Evolutionary conservation across 2,329 filamentous ascomycete species (phyloP), one percentile per base, ranked within the genome.

Genomic region (Paraconiothyrium sp.): DNA sequence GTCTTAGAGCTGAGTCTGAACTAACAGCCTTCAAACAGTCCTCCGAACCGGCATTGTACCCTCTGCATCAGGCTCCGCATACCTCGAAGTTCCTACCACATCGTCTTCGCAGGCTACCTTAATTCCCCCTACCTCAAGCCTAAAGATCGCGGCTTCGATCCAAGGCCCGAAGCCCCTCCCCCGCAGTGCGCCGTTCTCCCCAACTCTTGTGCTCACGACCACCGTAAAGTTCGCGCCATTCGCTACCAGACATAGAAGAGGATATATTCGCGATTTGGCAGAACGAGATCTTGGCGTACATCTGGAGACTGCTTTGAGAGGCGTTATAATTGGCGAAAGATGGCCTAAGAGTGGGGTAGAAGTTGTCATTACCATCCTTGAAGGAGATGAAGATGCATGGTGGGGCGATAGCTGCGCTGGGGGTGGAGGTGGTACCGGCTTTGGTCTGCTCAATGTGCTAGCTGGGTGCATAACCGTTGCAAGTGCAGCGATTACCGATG

Each of bases 261-360:
- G 94, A 13, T 97, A 97, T 76, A 83, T 97, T 24, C 89, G 94
- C 50, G 94, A 98, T 77, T 85, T 90, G 16, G 90, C 86, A 64
- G 95, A 99, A 81, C 88, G 94, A 54, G 95, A 99, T 75, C 85
- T 99, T 1, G 92, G 92, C 13, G 91, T 94, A 11, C 94, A 98
- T 76, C 83, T 99, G 3, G 94, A 98, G 79, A 94, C 93, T 16
- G 94, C 95, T 30, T 84, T 99, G 54, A 88, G 93, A 37, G 94
- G 94, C 0, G 92, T 93, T 8, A 89, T 98, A 54, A 94, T 98
- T 73, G 93, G 93, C 14, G 94, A 97, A 76, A 86, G 94, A 60
- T 99, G 94, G 92, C 95, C 95, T n/a, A 99, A 99, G 84, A 97
- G 93, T 77, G 94, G 93, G 48, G 90, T 97, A n/a, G 95, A 99